Percentiles rank a stretch among this genome's conserved stretches.
phyloP scores from a whole-genome alignment of 768 basidiomycete species.

The Leccinum pellstonianum region DNA sequence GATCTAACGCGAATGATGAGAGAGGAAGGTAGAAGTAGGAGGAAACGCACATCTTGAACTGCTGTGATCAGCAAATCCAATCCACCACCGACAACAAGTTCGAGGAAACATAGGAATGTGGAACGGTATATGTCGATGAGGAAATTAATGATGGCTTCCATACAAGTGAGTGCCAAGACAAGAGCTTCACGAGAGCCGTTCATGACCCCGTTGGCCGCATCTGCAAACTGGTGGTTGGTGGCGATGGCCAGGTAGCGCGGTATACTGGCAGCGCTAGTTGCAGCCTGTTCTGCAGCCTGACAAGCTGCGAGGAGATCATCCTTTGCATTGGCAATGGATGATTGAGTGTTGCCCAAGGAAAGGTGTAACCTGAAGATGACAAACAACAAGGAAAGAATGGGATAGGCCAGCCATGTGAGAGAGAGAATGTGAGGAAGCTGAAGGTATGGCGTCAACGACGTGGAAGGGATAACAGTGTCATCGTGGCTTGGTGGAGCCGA shows the following conservation, averaged over 20 bases:
- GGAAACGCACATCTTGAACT: constrained; percentile 68
- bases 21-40: not conserved
- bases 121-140: constrained; percentile 91
- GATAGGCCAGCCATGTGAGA: constrained; percentile 88
- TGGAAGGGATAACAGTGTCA: constrained; percentile 39
- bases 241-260: constrained; percentile 86
- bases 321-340: constrained; percentile 69
- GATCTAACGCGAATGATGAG: constrained; percentile 47
- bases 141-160: constrained; percentile 90
- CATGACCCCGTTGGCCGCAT: constrained; percentile 77
- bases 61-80: constrained; percentile 79
- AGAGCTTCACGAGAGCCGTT: constrained; percentile 73
- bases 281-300: constrained; percentile 79
- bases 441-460: constrained; percentile 75
- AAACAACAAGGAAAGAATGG: constrained; percentile 84
- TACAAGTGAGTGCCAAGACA: constrained; percentile 70
- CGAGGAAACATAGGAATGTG: constrained; percentile 90
- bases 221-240: constrained; percentile 75
- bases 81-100: constrained; percentile 81
- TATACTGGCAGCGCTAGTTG: constrained; percentile 79
- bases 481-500: constrained; percentile 54
- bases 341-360: constrained; percentile 67
- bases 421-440: constrained; percentile 80
- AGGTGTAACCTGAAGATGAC: constrained; percentile 80
- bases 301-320: constrained; percentile 78